Evolutionary conservation across 2,329 filamentous ascomycete genomes (phyloP), one percentile per base, ranked within the genome.

Genomic region (Talaromyces pinophilus): DNA sequence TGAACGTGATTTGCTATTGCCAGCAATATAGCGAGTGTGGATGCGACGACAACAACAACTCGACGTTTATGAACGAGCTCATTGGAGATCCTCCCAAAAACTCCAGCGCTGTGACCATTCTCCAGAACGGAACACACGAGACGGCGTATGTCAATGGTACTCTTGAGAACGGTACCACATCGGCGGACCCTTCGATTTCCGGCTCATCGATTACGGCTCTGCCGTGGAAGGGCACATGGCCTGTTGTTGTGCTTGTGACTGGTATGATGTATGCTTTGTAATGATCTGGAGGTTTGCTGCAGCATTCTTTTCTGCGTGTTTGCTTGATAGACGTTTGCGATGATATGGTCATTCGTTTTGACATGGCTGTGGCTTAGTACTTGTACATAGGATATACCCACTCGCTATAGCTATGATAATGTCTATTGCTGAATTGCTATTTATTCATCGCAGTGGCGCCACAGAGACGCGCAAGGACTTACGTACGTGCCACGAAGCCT

Each of bases 1-100:
- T 84, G 13, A 85, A 85, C 0, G 83, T 88, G 6, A 76, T 82
- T 2, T 89, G 87, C 71, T 72, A 87, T 44, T 89, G 87, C 72
- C 78, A 84, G 67, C 72, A 83, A 65, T 84, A 84, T 70, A 76
- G 74, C 19, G 80, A 81, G 40, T 89, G 87, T 71, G 85, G 86
- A 4, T 89, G 87, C 71, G 87, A 88, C 65, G 76, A 82, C 48
- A 81, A 80, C 68, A 76, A 76, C 50, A 81, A 83, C 67, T 70
- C 71, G 55, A 81, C 78, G 1, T 82, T 79, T 68, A 74, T 82
- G 65, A 71, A 79, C 54, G 74, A 77, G 13, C 67, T 83, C 0
- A 75, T 84, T 59, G 79, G 80, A 40, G 80, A 75, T 3, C 72
- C 75, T 42, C 75, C 76, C 0, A 70, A 68, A 62, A 82, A 83